phyloP scores from a whole-genome alignment of 768 basidiomycete species.

The Serendipita sp. region DNA sequence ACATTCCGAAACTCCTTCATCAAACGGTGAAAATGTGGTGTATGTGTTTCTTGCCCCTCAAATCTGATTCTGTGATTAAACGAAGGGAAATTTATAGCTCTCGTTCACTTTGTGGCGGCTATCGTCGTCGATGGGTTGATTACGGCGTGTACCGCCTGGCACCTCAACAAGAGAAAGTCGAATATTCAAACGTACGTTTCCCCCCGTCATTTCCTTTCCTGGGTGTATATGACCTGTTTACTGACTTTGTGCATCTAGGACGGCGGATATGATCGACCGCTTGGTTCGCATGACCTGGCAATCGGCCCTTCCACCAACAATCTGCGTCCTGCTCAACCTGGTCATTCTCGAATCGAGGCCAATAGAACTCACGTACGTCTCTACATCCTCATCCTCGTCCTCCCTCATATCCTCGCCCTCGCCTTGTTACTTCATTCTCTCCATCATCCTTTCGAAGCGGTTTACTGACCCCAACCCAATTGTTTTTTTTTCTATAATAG shows the following conservation, averaged over 20 bases:
- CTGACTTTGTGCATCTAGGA: not conserved
- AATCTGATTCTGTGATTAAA: not conserved
- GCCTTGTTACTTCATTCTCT: not conserved
- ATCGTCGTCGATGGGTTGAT: not conserved
- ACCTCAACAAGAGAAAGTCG: not conserved
- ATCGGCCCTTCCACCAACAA: not conserved
- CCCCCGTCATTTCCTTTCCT: not conserved
- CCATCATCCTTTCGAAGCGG: not conserved
- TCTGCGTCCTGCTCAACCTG: slow-evolving; percentile 2
- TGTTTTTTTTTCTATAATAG: not conserved
- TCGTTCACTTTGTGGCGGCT: slow-evolving; percentile 1
- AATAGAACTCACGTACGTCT: slow-evolving; percentile 1
- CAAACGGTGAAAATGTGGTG: not conserved
- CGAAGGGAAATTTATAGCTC: not conserved
- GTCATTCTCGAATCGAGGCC: not conserved
- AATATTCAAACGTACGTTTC: not conserved
- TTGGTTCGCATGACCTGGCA: not conserved
- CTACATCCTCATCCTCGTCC: not conserved
- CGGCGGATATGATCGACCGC: not conserved
- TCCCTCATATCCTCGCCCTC: not conserved
- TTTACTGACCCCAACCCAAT: too few relatives aligned
- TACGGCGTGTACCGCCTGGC: not conserved
- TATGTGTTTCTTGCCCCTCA: not conserved
- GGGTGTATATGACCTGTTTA: not conserved
- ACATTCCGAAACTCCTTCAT: not conserved